A percentile compares a stretch with the other conserved stretches of the same genome.
Conservation (phyloP, 176 grass and related monocot genomes). For the Oryza glaberrima region DNA sequence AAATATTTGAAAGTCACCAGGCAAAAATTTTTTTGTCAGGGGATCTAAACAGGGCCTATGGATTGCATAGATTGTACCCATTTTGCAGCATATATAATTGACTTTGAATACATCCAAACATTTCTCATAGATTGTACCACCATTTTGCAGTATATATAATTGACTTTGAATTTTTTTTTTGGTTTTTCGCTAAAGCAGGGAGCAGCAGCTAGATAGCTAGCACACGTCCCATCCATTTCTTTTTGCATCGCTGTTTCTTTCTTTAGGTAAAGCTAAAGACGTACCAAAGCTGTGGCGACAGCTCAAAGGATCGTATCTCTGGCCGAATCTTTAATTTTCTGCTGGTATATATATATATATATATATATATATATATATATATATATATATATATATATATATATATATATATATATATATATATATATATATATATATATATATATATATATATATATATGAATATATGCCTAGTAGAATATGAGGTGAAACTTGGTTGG, state of each 20-base stretch:
- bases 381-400: background rate
- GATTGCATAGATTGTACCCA: too few relatives aligned
- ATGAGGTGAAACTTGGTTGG: background rate
- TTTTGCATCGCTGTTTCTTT: slow-evolving; percentile 2
- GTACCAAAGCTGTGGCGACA: slow-evolving; percentile 46
- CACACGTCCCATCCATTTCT: slow-evolving; percentile 30
- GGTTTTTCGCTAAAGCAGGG: background rate
- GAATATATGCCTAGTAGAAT: background rate
- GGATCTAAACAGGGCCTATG: too few relatives aligned
- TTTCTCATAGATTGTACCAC: background rate
- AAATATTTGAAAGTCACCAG: too few relatives aligned
- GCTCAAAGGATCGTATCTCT: slow-evolving; percentile 25
- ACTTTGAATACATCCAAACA: background rate
- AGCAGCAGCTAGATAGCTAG: background rate
- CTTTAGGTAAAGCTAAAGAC: slow-evolving; percentile 42
- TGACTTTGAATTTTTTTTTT: slow-evolving; percentile 22
- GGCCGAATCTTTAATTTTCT: background rate
- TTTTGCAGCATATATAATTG: too few relatives aligned
- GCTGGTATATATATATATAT: background rate
- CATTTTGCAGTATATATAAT: background rate
- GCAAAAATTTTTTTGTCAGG: too few relatives aligned
- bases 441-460: background rate
- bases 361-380: background rate
- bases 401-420: background rate
- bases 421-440: background rate